phyloP scores from a whole-genome alignment of 2,329 filamentous ascomycete species.

The Diplodia intermedia region DNA sequence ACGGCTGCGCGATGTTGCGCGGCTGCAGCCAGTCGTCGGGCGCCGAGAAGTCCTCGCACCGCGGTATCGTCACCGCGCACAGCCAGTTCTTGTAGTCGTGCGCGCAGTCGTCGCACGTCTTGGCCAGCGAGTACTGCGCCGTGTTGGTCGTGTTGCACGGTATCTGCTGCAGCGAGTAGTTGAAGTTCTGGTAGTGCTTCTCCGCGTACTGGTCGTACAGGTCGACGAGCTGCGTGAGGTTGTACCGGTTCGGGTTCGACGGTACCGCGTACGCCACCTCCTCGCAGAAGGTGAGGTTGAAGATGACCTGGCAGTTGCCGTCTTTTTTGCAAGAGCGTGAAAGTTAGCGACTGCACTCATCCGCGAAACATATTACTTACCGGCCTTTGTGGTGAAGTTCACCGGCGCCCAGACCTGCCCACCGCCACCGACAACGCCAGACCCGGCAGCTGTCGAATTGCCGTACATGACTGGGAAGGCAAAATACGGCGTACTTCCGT shows the following conservation, averaged over 20 bases:
- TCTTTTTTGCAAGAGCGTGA: conserved; percentile 54
- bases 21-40: conserved; percentile 60
- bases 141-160: conserved; percentile 79
- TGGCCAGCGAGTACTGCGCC: conserved; percentile 80
- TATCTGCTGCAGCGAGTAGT: conserved; percentile 80
- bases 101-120: conserved; percentile 77
- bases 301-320: conserved; percentile 84
- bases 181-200: conserved; percentile 76
- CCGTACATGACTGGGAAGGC: conserved; percentile 73
- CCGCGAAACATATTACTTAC: conserved; percentile 57
- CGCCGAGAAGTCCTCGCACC: conserved; percentile 82
- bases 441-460: conserved; percentile 60
- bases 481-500: conserved; percentile 72
- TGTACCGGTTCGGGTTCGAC: conserved; percentile 71
- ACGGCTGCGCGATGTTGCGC: conserved; percentile 73
- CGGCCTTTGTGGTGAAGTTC: conserved; percentile 77
- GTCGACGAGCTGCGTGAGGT: conserved; percentile 65
- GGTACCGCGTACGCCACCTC: conserved; percentile 92
- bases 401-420: conserved; percentile 75
- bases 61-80: conserved; percentile 89
- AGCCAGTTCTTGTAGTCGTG: conserved; percentile 91
- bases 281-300: conserved; percentile 86
- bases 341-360: conserved; percentile 22
- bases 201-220: conserved; percentile 81
- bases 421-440: conserved; percentile 69